A percentile compares a stretch with the other conserved stretches of the same genome.
Conservation (phyloP, 768 basidiomycete genomes). For the Tricholoma sp. region DNA sequence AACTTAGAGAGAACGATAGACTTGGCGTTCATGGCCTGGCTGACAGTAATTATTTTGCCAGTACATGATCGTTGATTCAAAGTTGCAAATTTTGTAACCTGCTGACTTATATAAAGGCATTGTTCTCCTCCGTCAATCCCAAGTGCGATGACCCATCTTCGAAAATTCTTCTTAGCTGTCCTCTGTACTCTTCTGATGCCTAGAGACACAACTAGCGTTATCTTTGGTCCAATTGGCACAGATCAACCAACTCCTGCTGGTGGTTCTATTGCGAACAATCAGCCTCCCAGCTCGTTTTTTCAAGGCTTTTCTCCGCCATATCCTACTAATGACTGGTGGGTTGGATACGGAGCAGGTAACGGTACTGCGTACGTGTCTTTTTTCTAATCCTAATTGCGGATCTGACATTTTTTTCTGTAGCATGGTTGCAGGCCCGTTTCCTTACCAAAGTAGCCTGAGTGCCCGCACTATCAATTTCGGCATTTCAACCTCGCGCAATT, state of each 20-base stretch:
- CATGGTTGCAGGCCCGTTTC: constrained; percentile 26
- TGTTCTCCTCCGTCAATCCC: not conserved
- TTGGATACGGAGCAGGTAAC: constrained; percentile 24
- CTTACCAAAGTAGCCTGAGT: constrained; percentile 24
- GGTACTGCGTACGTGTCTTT: constrained; percentile 16
- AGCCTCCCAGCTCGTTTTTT: constrained; percentile 28
- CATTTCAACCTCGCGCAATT: constrained; percentile 22
- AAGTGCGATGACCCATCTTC: constrained; percentile 11
- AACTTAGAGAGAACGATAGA: not conserved
- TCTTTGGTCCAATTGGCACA: constrained; percentile 23
- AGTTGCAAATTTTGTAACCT: not conserved
- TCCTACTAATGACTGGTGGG: constrained; percentile 33
- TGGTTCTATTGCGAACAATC: constrained; percentile 18
- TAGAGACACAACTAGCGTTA: constrained; percentile 6
- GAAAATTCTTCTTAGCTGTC: constrained; percentile 3
- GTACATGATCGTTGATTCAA: not conserved
- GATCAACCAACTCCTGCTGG: constrained; percentile 20
- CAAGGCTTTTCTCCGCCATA: constrained; percentile 27
- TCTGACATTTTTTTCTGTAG: constrained; percentile 7
- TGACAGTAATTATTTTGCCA: not conserved
- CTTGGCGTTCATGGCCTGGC: not conserved
- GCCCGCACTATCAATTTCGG: constrained; percentile 25
- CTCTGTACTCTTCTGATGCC: constrained; percentile 5
- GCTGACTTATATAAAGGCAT: constrained; percentile 10
- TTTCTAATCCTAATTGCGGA: not conserved